Conservation (phyloP, 2,329 filamentous ascomycete genomes). For the Penicillium sp. region DNA sequence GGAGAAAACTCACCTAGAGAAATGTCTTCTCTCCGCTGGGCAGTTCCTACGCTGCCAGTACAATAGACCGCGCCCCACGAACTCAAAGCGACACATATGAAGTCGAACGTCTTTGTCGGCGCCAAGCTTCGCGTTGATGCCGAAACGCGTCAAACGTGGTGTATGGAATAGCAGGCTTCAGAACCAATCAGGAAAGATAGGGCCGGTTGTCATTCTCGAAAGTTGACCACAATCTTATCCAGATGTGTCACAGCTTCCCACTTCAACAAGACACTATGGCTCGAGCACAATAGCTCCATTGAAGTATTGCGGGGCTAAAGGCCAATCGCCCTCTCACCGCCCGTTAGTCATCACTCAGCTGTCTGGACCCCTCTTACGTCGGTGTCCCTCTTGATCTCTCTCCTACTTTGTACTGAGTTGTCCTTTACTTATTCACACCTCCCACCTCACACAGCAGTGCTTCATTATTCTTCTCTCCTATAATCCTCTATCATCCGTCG, state of each 20-base stretch:
- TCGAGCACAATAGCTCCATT: slow-evolving; percentile 2
- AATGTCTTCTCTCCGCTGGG: slow-evolving; percentile 21
- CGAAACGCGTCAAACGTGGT: slow-evolving; percentile 15
- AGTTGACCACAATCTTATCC: background rate
- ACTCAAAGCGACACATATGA: slow-evolving; percentile 49
- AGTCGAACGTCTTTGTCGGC: slow-evolving; percentile 2
- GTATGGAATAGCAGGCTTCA: background rate
- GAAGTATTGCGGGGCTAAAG: slow-evolving; percentile 4
- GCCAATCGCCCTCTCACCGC: slow-evolving; percentile 7
- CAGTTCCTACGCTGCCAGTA: slow-evolving; percentile 39
- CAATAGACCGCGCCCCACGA: slow-evolving; percentile 43
- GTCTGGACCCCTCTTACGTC: slow-evolving; percentile 26
- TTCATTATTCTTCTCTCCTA: slow-evolving; percentile 7
- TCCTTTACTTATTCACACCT: slow-evolving; percentile 16
- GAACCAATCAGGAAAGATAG: background rate
- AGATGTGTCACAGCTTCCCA: background rate
- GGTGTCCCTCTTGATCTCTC: slow-evolving; percentile 14
- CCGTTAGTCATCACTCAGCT: slow-evolving; percentile 17
- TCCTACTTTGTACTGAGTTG: slow-evolving; percentile 7
- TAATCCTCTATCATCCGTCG: slow-evolving; percentile 1
- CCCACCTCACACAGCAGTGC: slow-evolving; percentile 4
- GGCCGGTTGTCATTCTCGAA: background rate
- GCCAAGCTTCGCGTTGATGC: slow-evolving; percentile 9
- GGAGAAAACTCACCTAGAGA: slow-evolving; percentile 26
- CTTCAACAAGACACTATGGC: background rate